Evolutionary conservation across 2,329 filamentous ascomycete species (phyloP).

Genomic region (Neoscytalidium dimidiatum): DNA sequence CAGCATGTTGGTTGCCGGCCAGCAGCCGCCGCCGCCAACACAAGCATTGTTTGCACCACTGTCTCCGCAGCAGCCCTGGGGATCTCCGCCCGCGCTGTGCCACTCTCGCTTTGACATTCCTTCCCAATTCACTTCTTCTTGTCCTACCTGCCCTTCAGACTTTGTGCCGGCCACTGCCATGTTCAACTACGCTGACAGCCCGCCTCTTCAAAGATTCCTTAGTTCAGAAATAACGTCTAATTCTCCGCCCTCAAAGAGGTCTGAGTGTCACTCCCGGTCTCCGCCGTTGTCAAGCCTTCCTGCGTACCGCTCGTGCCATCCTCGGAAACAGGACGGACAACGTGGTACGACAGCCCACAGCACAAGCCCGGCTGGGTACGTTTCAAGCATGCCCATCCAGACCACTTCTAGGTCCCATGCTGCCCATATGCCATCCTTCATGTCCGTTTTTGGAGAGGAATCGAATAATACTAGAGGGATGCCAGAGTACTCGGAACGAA

Average conservation of each 20-base stretch:
- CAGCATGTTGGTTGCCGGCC: conserved; percentile 16
- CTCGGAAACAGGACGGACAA: neutral
- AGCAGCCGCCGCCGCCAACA: conserved; percentile 11
- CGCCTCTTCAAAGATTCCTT: conserved; percentile 37
- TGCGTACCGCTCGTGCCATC: conserved; percentile 2
- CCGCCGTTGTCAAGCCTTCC: neutral
- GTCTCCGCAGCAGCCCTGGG: conserved; percentile 1
- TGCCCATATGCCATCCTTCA: conserved; percentile 68
- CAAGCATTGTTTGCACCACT: conserved; percentile 15
- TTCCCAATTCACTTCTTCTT: conserved; percentile 17
- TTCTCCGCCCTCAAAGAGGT: conserved; percentile 34
- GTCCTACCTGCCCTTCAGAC: conserved; percentile 11
- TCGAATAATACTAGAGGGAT: conserved; percentile 44
- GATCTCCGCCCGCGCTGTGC: neutral
- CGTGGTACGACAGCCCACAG: conserved; percentile 1
- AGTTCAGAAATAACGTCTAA: conserved; percentile 32
- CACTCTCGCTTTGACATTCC: conserved; percentile 11
- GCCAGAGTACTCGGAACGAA: conserved; percentile 47
- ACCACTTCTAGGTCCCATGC: conserved; percentile 35
- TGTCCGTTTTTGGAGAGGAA: conserved; percentile 73
- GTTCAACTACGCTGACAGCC: conserved; percentile 36
- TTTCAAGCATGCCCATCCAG: conserved; percentile 39
- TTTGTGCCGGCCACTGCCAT: conserved; percentile 31
- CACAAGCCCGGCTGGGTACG: neutral
- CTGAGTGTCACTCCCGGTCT: conserved; percentile 22